Base-by-base conservation (phyloP, 129 eudicot genomes). In the Helichrysum umbraculigerum region DNA sequence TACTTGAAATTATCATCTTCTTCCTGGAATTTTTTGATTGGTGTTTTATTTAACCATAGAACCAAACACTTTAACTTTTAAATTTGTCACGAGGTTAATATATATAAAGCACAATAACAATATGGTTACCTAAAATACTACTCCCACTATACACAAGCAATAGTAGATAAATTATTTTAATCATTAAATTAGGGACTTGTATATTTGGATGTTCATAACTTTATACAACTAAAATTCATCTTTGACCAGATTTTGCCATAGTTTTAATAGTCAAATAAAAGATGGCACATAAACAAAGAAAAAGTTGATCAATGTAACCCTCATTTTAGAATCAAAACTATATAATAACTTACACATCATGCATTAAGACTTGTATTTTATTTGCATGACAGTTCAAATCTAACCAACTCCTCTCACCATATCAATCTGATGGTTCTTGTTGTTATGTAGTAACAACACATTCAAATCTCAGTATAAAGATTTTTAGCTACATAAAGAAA, bases 251-350 rank as follows among this genome's bases (percentile, higher is more conserved):
- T 34, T 32, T 65, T 51, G 58, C 80, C 80, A 80, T 66, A 79
- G 41, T 66, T 22, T 56, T 65, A 67, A 1, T 59, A 70, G 72
- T 62, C 77, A 70, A 71, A 70, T 44, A 71, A 60, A 73, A 68
- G 33, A 68, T 74, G 83, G 79, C 84, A 76, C 80, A 74, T 80
- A 67, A 80, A 80, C 76, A 74, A 80, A 57, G 71, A 80, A 50
- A 67, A 57, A 57, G 30, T 73, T 80, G 70, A 42, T 73, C 79
- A 72, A 61, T 50, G 41, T 32, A 63, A n/a, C 72, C 54, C 66
- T 34, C 66, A 50, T 19, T 19, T 44, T 37, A 42, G 54, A 73
- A 4, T 73, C 34, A 61, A 59, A 58, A 19, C 7, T 41, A 28
- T 73, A 28, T 75, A 42, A 63, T 65, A 5, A 62, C 30, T 51